phyloP scores from a whole-genome alignment of 352 stramenopile species.

The Phytophthora agathidicida region DNA sequence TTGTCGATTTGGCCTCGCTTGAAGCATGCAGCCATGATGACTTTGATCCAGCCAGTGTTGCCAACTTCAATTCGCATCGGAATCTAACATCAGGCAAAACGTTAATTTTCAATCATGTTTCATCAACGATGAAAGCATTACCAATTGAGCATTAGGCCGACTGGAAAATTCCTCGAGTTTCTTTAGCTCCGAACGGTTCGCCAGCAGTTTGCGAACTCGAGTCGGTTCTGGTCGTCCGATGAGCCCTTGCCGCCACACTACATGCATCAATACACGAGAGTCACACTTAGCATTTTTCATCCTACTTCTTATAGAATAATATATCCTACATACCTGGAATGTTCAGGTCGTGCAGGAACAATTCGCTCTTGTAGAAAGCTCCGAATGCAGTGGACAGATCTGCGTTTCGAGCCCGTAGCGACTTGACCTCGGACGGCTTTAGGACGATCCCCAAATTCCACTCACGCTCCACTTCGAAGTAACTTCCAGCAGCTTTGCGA shows the following conservation, averaged over 20 bases:
- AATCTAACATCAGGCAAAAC: constrained; percentile 41
- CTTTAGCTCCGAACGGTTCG: constrained; percentile 78
- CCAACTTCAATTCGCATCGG: constrained; percentile 75
- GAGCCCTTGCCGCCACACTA: constrained; percentile 78
- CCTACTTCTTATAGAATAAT: background rate
- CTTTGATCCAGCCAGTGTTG: constrained; percentile 85
- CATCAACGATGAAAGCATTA: constrained; percentile 22
- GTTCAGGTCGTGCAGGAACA: constrained; percentile 80
- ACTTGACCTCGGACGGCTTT: constrained; percentile 81
- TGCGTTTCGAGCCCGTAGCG: constrained; percentile 63
- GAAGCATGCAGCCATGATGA: constrained; percentile 76
- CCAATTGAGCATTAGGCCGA: constrained; percentile 70
- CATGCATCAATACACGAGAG: constrained; percentile 15
- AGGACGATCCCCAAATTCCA: constrained; percentile 77
- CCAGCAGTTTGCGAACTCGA: constrained; percentile 77
- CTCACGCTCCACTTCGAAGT: constrained; percentile 73
- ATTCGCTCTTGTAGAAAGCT: constrained; percentile 74
- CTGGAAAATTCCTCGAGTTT: constrained; percentile 72
- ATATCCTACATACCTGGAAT: constrained; percentile 69
- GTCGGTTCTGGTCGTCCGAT: constrained; percentile 74
- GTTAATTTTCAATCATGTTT: background rate
- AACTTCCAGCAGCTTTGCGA: constrained; percentile 47
- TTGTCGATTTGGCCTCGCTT: constrained; percentile 74
- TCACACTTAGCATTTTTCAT: constrained; percentile 16
- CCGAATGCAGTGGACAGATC: constrained; percentile 80